Base-by-base conservation (phyloP, 495 filamentous ascomycete genomes). In the Penicillium macrosclerotiorum region DNA sequence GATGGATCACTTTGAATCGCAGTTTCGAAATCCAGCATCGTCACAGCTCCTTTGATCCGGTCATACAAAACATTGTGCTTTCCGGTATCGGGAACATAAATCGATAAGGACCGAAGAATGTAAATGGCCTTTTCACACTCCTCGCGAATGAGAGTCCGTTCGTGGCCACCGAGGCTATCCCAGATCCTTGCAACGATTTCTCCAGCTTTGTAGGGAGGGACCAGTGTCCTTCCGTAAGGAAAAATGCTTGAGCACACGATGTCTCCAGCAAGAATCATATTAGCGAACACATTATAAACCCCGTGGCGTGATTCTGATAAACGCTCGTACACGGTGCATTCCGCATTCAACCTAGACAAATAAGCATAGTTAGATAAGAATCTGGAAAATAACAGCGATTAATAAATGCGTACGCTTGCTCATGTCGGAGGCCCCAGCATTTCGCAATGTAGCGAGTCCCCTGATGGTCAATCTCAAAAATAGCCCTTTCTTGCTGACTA, bases 11-110 rank as follows among this genome's bases (percentile, higher is more conserved):
- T 17, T 37, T 37, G 14, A 5, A 37, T 37, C 14, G 34, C 34
- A 37, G 34, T 37, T 37, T 37, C 34, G 34, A 37, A 37, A 18
- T 37, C 34, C 34, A 37, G 20, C 17, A 37, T 22, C 11, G 34
- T 37, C 34, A 37, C 34, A 18, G 34, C 34, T 37, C 34, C 34
- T 17, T 13, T 37, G 14, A 17, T 9, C 34, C 34, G 17, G 17
- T 37, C 14, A 37, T 37, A 37, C 17, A 37, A 37, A 37, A 37
- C 16, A 18, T 37, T 37, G 11, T 37, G 34, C 17, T 37, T 37
- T 22, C 34, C 34, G 20, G 34, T 18, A 37, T 37, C 34, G 17
- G 34, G 25, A 6, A 29, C 25, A 12, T 29, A 29, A 12, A 29
- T 29, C 12, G 25, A 29, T 12, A 29, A 12, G 20, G 34, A 37